phyloP scores from a whole-genome alignment of 2,329 filamentous ascomycete species.

The Amphichorda felina region DNA sequence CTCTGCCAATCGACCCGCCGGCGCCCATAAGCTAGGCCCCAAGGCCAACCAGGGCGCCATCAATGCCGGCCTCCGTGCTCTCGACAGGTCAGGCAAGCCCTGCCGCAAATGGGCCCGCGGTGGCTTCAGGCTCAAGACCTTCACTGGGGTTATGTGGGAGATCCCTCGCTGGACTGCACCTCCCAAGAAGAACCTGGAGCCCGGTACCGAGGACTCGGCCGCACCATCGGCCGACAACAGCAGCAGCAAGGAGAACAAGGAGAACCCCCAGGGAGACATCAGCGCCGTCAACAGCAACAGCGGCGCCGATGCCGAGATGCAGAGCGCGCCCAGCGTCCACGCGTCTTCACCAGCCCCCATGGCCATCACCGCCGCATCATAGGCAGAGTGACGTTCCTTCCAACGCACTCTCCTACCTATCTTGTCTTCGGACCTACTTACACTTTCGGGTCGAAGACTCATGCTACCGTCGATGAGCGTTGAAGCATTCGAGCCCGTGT shows the following conservation, averaged over 20 bases:
- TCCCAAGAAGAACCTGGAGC: constrained; percentile 37
- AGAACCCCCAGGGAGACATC: constrained; percentile 39
- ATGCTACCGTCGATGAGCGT: too few species aligned
- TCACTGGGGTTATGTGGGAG: constrained; percentile 78
- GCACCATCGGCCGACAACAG: constrained; percentile 32
- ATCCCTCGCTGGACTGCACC: constrained; percentile 75
- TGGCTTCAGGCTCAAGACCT: constrained; percentile 76
- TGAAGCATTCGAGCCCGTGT: too few species aligned
- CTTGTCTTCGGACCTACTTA: too few species aligned
- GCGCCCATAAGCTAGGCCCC: constrained; percentile 76
- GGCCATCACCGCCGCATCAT: constrained; percentile 33
- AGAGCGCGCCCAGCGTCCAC: constrained; percentile 33
- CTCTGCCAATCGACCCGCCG: constrained; percentile 32
- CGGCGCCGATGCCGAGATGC: constrained; percentile 38
- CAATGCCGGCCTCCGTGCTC: constrained; percentile 87
- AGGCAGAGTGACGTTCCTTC: too few species aligned
- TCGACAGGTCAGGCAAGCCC: constrained; percentile 84
- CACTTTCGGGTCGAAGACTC: too few species aligned
- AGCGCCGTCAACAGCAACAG: constrained; percentile 33
- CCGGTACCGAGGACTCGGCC: constrained; percentile 31
- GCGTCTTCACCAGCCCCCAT: constrained; percentile 39
- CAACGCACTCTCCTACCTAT: too few species aligned
- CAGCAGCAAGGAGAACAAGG: constrained; percentile 54
- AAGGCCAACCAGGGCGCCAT: constrained; percentile 97
- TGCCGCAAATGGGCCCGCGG: constrained; percentile 87